Base-by-base conservation (phyloP, 768 basidiomycete genomes). In the Hydnomerulius pinastri region DNA sequence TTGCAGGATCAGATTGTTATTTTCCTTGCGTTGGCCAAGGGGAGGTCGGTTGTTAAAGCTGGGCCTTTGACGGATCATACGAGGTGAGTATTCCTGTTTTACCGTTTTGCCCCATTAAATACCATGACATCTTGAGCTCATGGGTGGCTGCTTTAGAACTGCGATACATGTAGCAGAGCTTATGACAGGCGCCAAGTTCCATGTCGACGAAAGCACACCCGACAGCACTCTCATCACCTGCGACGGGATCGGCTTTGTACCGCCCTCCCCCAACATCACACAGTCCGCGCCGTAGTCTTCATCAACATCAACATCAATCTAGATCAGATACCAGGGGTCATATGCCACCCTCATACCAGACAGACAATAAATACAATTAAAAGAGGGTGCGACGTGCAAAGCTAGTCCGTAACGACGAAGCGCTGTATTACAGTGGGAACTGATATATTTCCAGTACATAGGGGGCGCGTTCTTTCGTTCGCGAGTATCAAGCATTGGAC, bases 1-100 rank as follows among this genome's bases (percentile, higher is more conserved):
- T 49, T 80, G 58, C 79, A 89, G 74, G 90, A 92, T 64, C 89
- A 91, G 60, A 83, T 90, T 17, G 81, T 90, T 39, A 78, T 90
- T 30, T 84, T 89, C 60, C 80, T 90, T 70, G 86, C 86, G 8
- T 73, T 91, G 15, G 87, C 88, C 8, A 66, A 82, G 42, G 87
- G 87, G 4, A 75, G 58, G 21, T 90, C 86, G 10, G 72, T 71
- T 45, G 71, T 91, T 23, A 73, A 71, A 39, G 77, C 69, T 21
- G 78, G 80, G 2, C 85, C 81, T 4, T 57, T 90, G 28, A 82
- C 77, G 18, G 65, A 87, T 53, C 89, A 91, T 67, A 90, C 89
- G 6, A 76, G 74, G 87, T 86, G 48, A 23, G 69, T 60, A 40
- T 29, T 43, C 45, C 29, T 38, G 40, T 7, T 37, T 10, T 24